Percentiles rank a stretch among this genome's conserved stretches.
These are phyloP conservation scores for Purpureocillium lavendulum DNA, from an alignment of 2,329 filamentous ascomycete genomes.

Conservation along the genomic window DNA sequence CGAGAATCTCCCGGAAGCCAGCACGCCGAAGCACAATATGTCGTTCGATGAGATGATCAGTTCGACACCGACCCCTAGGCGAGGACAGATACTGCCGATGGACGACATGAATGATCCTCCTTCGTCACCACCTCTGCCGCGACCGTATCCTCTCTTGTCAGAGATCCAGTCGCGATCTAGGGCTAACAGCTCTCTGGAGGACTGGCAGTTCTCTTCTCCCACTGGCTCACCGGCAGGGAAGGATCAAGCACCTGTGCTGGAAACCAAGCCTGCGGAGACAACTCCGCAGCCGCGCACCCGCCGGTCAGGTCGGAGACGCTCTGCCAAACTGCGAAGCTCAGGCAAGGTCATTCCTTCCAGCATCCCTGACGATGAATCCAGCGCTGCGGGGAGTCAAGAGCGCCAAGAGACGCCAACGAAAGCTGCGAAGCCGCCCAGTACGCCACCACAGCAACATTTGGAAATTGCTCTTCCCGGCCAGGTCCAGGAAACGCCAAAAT, in stretches of 20 bases:
- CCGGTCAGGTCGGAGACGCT: no score
- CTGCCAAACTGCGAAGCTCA: neutral
- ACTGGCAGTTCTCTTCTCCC: conserved; percentile 52
- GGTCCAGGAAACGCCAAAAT: conserved; percentile 29
- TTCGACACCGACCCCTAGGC: conserved; percentile 53
- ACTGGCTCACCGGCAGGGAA: conserved; percentile 38
- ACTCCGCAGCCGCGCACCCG: no score
- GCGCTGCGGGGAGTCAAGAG: conserved; percentile 5
- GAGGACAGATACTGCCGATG: conserved; percentile 41
- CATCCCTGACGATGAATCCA: conserved; percentile 10
- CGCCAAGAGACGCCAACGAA: neutral
- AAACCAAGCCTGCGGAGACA: conserved; percentile 7
- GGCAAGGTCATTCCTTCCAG: conserved; percentile 19
- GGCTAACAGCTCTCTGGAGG: conserved; percentile 19
- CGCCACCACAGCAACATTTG: conserved; percentile 10
- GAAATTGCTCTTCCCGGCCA: conserved; percentile 1
- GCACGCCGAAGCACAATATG: conserved; percentile 35
- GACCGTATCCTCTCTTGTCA: conserved; percentile 41
- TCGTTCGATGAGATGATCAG: conserved; percentile 44
- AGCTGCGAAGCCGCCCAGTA: conserved; percentile 5
- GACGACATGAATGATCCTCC: conserved; percentile 45
- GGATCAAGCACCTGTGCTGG: conserved; percentile 14
- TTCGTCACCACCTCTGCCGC: conserved; percentile 50
- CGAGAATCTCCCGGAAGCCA: conserved; percentile 22
- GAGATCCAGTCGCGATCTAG: conserved; percentile 43